Conservation (phyloP, 106 monocot species). For the Dioscorea alata region DNA sequence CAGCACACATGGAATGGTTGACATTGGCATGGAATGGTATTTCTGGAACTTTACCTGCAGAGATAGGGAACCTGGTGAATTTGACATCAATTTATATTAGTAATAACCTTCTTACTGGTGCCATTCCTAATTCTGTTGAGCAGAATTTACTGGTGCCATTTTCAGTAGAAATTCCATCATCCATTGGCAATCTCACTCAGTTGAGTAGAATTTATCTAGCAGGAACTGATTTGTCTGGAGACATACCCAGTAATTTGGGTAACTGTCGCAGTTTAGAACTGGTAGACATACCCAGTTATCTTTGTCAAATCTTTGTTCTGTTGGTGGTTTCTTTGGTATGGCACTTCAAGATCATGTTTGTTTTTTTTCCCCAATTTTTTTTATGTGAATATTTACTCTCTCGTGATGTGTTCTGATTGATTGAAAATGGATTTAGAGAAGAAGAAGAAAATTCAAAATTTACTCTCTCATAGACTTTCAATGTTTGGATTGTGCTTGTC, state of each 20-base stretch:
- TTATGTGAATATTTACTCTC: too few relatives aligned
- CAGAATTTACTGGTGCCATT: too few relatives aligned
- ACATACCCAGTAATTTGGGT: constrained; percentile 1
- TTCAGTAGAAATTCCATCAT: not conserved
- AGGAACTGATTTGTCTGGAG: constrained; percentile 11
- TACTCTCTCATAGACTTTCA: too few relatives aligned
- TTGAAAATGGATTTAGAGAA: too few relatives aligned
- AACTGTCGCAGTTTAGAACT: not conserved
- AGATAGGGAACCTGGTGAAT: constrained; percentile 1
- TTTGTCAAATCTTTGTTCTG: too few relatives aligned
- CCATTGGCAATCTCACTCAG: constrained; percentile 12
- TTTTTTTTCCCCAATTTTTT: too few relatives aligned
- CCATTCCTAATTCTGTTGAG: not conserved
- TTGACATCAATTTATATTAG: not conserved
- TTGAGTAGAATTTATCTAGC: constrained; percentile 4
- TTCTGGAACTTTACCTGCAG: constrained; percentile 2
- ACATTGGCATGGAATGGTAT: not conserved
- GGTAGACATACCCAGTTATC: too few relatives aligned
- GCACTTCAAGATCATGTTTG: too few relatives aligned
- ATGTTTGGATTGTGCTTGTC: too few relatives aligned
- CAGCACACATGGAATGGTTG: not conserved
- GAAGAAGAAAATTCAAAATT: too few relatives aligned
- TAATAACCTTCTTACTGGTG: constrained; percentile 6
- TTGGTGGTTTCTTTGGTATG: too few relatives aligned
- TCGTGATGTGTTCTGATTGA: too few relatives aligned